Conservation (phyloP, 805 yeast species). For the Yarrowia bubula region DNA sequence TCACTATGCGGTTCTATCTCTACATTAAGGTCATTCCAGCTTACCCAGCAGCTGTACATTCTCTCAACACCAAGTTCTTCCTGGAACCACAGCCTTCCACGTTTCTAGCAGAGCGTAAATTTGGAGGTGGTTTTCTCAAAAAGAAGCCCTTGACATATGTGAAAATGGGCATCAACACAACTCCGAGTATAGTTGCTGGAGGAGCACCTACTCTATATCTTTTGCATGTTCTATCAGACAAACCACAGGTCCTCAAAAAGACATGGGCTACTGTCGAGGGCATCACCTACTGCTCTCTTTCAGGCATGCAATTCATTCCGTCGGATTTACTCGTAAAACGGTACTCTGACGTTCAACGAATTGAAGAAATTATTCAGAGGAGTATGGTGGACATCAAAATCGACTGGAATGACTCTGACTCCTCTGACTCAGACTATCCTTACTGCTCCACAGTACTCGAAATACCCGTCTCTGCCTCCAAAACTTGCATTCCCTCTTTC, state of each 20-base stretch:
- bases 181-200: slow-evolving; percentile 14
- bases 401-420: slow-evolving; percentile 2
- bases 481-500: background rate
- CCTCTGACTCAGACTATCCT: background rate
- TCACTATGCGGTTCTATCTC: slow-evolving; percentile 12
- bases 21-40: slow-evolving; percentile 5
- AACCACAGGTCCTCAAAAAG: slow-evolving; percentile 1
- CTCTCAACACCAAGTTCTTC: slow-evolving; percentile 18
- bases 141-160: background rate
- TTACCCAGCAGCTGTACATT: slow-evolving; percentile 21
- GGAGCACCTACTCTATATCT: slow-evolving; percentile 20
- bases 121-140: slow-evolving; percentile 10
- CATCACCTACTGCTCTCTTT: slow-evolving; percentile 2
- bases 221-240: background rate
- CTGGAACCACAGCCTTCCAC: slow-evolving; percentile 8
- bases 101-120: background rate
- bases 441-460: background rate
- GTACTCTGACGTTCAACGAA: slow-evolving; percentile 6
- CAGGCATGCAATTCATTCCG: slow-evolving; percentile 15
- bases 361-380: slow-evolving; percentile 2
- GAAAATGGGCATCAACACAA: slow-evolving; percentile 12
- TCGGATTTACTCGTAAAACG: background rate
- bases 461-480: background rate
- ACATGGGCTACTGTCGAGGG: slow-evolving; percentile 8
- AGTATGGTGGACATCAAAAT: background rate